phyloP scores from a whole-genome alignment of 2,329 filamentous ascomycete genomes.

The Zymoseptoria crescenta region DNA sequence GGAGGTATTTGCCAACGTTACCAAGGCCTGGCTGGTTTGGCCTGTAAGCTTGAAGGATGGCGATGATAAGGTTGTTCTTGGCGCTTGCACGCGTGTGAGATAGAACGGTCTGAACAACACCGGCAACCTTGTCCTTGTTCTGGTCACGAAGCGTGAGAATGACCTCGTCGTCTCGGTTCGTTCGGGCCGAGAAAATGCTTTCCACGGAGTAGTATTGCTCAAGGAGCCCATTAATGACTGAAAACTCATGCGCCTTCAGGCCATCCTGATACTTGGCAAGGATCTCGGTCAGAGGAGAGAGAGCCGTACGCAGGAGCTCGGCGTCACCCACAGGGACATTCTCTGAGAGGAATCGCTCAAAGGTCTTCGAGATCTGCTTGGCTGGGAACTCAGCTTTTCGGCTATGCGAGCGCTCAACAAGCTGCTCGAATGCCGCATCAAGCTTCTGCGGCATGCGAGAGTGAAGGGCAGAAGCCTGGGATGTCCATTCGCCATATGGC shows the following conservation, averaged over 20 bases:
- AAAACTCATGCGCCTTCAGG: constrained; percentile 82
- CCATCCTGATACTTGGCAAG: constrained; percentile 77
- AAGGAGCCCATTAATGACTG: constrained; percentile 70
- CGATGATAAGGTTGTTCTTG: constrained; percentile 89
- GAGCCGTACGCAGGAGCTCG: constrained; percentile 61
- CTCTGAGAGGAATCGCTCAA: constrained; percentile 83
- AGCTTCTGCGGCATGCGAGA: constrained; percentile 94
- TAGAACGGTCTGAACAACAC: constrained; percentile 80
- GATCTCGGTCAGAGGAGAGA: constrained; percentile 69
- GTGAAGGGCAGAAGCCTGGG: constrained; percentile 93
- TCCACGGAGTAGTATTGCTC: constrained; percentile 77
- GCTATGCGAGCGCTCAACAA: constrained; percentile 73
- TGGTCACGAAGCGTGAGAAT: constrained; percentile 89
- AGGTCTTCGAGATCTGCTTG: constrained; percentile 74
- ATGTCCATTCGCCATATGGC: constrained; percentile 93
- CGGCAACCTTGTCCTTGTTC: constrained; percentile 83
- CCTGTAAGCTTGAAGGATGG: constrained; percentile 86
- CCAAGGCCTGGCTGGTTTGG: constrained; percentile 88
- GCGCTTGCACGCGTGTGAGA: constrained; percentile 87
- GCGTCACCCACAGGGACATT: constrained; percentile 61
- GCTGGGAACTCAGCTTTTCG: constrained; percentile 84
- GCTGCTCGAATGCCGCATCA: constrained; percentile 70
- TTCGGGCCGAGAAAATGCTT: constrained; percentile 76
- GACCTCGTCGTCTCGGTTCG: constrained; percentile 83
- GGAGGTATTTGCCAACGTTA: constrained; percentile 82